Evolutionary conservation across 148 eudicot genomes (phyloP).

Genomic region (Amaranthus palmeri): DNA sequence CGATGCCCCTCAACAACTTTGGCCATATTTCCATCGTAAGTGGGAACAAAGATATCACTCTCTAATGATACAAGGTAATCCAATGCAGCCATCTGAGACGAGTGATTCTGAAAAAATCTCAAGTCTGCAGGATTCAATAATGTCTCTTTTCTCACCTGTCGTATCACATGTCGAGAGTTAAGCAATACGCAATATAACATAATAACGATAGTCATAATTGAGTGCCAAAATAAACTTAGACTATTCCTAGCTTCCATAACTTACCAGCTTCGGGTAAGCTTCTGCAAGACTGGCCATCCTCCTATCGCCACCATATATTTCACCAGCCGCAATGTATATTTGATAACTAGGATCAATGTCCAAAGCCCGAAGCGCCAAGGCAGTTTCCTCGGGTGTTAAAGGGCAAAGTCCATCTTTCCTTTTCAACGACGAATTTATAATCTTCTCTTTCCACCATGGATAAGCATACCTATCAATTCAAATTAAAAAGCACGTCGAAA

Average conservation of each 20-base stretch:
- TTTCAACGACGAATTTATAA: conserved; percentile 74
- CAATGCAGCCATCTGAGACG: conserved; percentile 76
- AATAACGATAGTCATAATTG: conserved; percentile 6
- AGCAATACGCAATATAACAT: background rate
- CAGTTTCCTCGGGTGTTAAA: conserved; percentile 92
- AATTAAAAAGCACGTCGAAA: conserved; percentile 5
- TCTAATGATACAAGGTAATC: conserved; percentile 69
- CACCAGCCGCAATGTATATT: conserved; percentile 95
- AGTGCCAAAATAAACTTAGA: background rate
- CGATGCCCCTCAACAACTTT: conserved; percentile 82
- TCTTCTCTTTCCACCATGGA: conserved; percentile 99
- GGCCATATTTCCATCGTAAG: conserved; percentile 87
- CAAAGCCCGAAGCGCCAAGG: conserved; percentile 64
- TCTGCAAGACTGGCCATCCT: conserved; percentile 72
- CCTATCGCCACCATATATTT: conserved; percentile 83
- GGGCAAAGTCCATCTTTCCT: conserved; percentile 92
- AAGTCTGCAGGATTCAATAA: conserved; percentile 53
- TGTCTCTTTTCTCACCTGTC: conserved; percentile 71
- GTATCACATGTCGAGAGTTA: background rate
- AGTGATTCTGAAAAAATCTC: conserved; percentile 64
- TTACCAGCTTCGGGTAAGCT: conserved; percentile 84
- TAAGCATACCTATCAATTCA: conserved; percentile 66
- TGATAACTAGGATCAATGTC: conserved; percentile 71
- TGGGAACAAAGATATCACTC: conserved; percentile 70
- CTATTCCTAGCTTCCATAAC: conserved; percentile 17